Percentiles rank a stretch among this genome's conserved stretches.
Conservation (phyloP, 257 asterid species). For the Primulina tabacum region DNA sequence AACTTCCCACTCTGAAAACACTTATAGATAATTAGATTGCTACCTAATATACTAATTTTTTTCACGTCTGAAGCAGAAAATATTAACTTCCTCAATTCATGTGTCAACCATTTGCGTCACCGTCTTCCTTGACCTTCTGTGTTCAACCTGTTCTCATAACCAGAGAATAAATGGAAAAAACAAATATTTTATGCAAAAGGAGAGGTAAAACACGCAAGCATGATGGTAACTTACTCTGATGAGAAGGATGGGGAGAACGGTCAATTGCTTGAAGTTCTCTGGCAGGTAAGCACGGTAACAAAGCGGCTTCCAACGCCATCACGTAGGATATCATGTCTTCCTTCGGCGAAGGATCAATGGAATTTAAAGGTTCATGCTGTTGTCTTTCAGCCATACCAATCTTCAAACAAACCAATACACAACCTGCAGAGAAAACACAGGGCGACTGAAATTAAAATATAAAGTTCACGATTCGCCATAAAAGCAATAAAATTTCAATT, state of each 20-base stretch:
- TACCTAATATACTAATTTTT: not conserved
- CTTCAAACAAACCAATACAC: not conserved
- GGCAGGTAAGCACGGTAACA: slow-evolving; percentile 94
- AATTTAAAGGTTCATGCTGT: slow-evolving; percentile 43
- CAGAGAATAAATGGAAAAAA: too few species aligned
- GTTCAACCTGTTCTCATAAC: not conserved
- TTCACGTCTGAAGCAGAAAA: too few species aligned
- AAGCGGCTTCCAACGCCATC: slow-evolving; percentile 83
- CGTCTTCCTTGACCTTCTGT: not conserved
- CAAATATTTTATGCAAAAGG: not conserved
- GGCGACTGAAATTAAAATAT: not conserved
- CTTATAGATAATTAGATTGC: not conserved
- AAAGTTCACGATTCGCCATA: not conserved
- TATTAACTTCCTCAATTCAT: not conserved
- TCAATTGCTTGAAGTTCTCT: slow-evolving; percentile 95
- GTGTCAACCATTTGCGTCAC: not conserved
- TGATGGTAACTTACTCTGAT: slow-evolving; percentile 60
- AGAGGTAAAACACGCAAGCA: not conserved
- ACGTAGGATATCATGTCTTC: slow-evolving; percentile 82
- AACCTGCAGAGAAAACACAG: slow-evolving; percentile 19
- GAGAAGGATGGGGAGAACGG: slow-evolving; percentile 97
- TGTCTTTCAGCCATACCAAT: slow-evolving; percentile 65
- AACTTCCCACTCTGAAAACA: not conserved
- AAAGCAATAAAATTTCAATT: not conserved
- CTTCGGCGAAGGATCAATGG: slow-evolving; percentile 40